Percentiles rank a stretch among this genome's conserved stretches.
These are phyloP conservation scores for Oryza coarctata DNA, from an alignment of 176 grass and related monocot genomes.

Conservation along the genomic window DNA sequence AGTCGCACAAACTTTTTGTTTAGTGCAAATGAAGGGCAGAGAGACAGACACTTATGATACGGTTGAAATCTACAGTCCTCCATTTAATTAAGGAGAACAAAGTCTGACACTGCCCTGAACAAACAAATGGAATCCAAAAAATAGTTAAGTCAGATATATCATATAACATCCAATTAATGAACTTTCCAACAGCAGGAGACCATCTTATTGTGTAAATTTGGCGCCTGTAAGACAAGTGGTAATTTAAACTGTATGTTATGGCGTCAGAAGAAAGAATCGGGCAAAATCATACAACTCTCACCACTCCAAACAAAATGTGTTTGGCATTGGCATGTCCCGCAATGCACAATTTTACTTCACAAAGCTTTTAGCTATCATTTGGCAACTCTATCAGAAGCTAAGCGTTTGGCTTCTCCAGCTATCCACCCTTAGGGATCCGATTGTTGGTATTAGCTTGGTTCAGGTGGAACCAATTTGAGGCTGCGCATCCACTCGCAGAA, in stretches of 20 bases:
- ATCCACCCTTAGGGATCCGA: background rate
- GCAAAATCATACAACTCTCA: constrained; percentile 43
- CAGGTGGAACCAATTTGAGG: constrained; percentile 85
- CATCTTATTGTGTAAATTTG: constrained; percentile 33
- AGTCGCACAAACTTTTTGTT: background rate
- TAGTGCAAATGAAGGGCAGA: background rate
- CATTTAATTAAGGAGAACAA: background rate
- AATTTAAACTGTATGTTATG: background rate
- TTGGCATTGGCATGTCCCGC: background rate
- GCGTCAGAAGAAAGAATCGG: constrained; percentile 24
- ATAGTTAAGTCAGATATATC: background rate
- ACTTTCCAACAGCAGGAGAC: constrained; percentile 19
- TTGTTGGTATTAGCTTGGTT: constrained; percentile 63
- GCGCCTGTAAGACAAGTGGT: constrained; percentile 12
- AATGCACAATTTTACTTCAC: constrained; percentile 1
- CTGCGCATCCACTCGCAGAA: constrained; percentile 99
- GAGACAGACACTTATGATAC: background rate
- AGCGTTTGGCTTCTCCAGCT: constrained; percentile 1
- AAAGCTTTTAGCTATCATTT: constrained; percentile 32
- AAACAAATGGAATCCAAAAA: constrained; percentile 34
- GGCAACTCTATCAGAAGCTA: constrained; percentile 29
- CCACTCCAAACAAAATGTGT: constrained; percentile 16
- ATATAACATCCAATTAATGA: constrained; percentile 27
- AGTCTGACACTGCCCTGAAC: background rate
- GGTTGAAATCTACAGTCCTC: background rate